These are phyloP conservation scores for Scutellaria baicalensis DNA, from an alignment of 257 asterid genomes.

Conservation along the genomic window DNA sequence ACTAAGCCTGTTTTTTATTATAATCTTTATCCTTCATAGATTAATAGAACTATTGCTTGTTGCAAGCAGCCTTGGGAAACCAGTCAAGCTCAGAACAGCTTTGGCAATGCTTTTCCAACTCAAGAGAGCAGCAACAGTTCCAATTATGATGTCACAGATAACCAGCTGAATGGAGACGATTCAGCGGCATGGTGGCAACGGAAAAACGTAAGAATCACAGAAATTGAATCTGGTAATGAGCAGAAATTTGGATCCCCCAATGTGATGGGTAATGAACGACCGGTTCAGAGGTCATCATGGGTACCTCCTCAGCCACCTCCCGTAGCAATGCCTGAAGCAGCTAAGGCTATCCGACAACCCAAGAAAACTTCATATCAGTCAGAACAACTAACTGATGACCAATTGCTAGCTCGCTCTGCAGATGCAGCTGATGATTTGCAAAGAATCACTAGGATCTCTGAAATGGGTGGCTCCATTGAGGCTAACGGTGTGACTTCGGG, in stretches of 20 bases:
- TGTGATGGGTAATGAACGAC: slow-evolving; percentile 27
- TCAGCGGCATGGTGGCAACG: slow-evolving; percentile 56
- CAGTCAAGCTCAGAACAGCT: slow-evolving; percentile 41
- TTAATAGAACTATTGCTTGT: slow-evolving; percentile 12
- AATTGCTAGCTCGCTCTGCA: slow-evolving; percentile 41
- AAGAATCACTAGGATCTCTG: slow-evolving; percentile 61
- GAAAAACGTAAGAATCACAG: slow-evolving; percentile 54
- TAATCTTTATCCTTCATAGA: background rate
- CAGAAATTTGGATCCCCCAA: slow-evolving; percentile 30
- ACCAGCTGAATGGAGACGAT: slow-evolving; percentile 43
- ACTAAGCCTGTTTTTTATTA: background rate
- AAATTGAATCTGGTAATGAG: slow-evolving; percentile 45
- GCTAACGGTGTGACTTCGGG: slow-evolving; percentile 34
- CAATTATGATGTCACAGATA: slow-evolving; percentile 26
- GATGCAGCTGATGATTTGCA: slow-evolving; percentile 58
- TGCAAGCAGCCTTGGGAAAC: slow-evolving; percentile 88
- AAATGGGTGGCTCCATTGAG: slow-evolving; percentile 55
- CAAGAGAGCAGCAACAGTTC: slow-evolving; percentile 35
- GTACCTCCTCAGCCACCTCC: slow-evolving; percentile 98
- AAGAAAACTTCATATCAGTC: slow-evolving; percentile 48
- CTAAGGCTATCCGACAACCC: slow-evolving; percentile 91
- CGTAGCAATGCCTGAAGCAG: slow-evolving; percentile 88
- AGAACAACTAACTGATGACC: slow-evolving; percentile 56
- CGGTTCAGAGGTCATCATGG: slow-evolving; percentile 69
- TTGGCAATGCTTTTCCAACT: slow-evolving; percentile 29